Conservation (phyloP, 1,284 basidiomycete species). For the Leccinum proliferum region DNA sequence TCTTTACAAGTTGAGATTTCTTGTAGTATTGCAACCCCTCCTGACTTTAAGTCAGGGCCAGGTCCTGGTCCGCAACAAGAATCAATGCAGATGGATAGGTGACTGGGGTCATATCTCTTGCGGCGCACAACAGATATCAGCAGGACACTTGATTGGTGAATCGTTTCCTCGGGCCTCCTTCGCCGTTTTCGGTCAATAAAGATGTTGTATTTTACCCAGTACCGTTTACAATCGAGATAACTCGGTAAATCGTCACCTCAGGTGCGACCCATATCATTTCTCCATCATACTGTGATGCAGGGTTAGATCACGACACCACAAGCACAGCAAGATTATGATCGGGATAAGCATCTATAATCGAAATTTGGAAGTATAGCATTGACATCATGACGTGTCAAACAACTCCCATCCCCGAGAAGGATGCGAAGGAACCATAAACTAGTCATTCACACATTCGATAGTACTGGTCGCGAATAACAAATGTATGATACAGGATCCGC, state of each 20-base stretch:
- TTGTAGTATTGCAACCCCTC: neutral
- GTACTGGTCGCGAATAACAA: no score
- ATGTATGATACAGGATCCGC: no score
- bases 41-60: neutral
- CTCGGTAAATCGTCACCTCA: no score
- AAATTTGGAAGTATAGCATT: no score
- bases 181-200: neutral
- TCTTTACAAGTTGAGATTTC: neutral
- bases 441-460: no score
- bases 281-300: no score
- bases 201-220: neutral
- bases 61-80: neutral
- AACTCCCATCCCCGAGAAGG: no score
- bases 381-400: no score
- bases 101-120: neutral
- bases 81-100: neutral
- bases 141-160: neutral
- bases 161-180: neutral
- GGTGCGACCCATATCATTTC: neutral
- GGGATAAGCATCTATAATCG: no score
- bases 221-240: no score
- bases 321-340: no score
- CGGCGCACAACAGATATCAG: neutral
- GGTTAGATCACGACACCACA: no score
- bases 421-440: neutral